Evolutionary conservation across 495 filamentous ascomycete species (phyloP).

Genomic region (Oidiodendron maius): DNA sequence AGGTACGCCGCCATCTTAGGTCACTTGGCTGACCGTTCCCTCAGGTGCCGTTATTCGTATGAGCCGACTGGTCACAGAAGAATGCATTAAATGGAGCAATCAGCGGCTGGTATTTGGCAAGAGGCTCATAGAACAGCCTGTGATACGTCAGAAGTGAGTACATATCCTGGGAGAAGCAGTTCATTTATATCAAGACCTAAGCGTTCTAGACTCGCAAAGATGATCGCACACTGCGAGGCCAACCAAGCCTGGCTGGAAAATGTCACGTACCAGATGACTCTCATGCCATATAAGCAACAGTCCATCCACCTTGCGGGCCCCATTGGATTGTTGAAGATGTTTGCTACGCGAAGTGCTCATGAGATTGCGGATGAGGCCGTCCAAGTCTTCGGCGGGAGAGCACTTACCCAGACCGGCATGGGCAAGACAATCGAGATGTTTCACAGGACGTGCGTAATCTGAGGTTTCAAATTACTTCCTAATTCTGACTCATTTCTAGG

Average conservation of each 20-base stretch:
- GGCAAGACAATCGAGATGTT: constrained; percentile 76
- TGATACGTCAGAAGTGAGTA: constrained; percentile 67
- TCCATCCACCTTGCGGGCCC: constrained; percentile 71
- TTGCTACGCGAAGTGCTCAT: constrained; percentile 66
- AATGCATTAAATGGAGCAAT: constrained; percentile 85
- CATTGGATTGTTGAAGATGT: constrained; percentile 79
- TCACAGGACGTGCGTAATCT: constrained; percentile 30
- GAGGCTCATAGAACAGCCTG: constrained; percentile 74
- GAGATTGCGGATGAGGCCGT: constrained; percentile 78
- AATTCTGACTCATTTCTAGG: constrained; percentile 27
- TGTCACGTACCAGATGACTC: constrained; percentile 81
- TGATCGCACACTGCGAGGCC: constrained; percentile 77
- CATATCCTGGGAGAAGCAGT: constrained; percentile 6
- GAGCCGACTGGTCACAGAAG: constrained; percentile 67
- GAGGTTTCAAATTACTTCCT: background rate
- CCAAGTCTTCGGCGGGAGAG: constrained; percentile 83
- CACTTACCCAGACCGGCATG: constrained; percentile 78
- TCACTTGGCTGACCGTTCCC: background rate
- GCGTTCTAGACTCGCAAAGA: constrained; percentile 56
- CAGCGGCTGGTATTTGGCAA: constrained; percentile 84
- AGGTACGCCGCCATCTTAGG: background rate
- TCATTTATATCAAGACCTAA: constrained; percentile 2
- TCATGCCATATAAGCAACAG: constrained; percentile 77
- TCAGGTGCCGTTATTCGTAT: constrained; percentile 50
- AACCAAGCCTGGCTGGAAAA: constrained; percentile 84